Percentiles rank a stretch among this genome's conserved stretches.
phyloP scores from a whole-genome alignment of 1,139 yeast species.

The Geotrichum aggregatum region DNA sequence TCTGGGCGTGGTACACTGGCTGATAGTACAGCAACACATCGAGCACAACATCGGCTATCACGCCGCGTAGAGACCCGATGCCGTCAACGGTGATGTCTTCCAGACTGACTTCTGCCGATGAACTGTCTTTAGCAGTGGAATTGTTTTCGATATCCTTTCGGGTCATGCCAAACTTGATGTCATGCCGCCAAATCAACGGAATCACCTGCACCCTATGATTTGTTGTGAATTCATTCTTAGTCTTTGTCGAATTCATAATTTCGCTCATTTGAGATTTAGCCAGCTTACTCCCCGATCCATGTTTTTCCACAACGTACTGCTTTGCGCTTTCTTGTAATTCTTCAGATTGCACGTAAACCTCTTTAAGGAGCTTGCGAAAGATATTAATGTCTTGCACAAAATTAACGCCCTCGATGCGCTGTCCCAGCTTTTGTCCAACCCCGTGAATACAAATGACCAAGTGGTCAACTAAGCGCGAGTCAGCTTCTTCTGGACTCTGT shows the following conservation, averaged over 20 bases:
- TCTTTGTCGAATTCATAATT: neutral
- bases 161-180: constrained; percentile 29
- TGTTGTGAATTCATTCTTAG: neutral
- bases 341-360: constrained; percentile 49
- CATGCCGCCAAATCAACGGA: constrained; percentile 39
- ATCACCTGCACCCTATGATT: constrained; percentile 61
- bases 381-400: constrained; percentile 78
- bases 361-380: constrained; percentile 60
- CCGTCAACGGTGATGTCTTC: constrained; percentile 72
- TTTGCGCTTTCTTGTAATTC: constrained; percentile 34
- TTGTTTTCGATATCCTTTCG: constrained; percentile 16
- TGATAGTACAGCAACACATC: constrained; percentile 83
- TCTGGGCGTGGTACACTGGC: constrained; percentile 56
- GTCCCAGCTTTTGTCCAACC: constrained; percentile 79
- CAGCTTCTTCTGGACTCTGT: constrained; percentile 17
- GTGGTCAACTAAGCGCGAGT: constrained; percentile 54
- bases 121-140: constrained; percentile 27
- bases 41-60: constrained; percentile 78
- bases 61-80: constrained; percentile 64
- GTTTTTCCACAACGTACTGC: constrained; percentile 3
- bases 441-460: constrained; percentile 83
- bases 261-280: neutral
- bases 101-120: constrained; percentile 51
- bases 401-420: constrained; percentile 69
- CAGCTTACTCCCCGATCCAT: constrained; percentile 8